Evolutionary conservation across 768 basidiomycete genomes (phyloP), one percentile per base, ranked within the genome.

Genomic region (Xerocomus spinulosus): DNA sequence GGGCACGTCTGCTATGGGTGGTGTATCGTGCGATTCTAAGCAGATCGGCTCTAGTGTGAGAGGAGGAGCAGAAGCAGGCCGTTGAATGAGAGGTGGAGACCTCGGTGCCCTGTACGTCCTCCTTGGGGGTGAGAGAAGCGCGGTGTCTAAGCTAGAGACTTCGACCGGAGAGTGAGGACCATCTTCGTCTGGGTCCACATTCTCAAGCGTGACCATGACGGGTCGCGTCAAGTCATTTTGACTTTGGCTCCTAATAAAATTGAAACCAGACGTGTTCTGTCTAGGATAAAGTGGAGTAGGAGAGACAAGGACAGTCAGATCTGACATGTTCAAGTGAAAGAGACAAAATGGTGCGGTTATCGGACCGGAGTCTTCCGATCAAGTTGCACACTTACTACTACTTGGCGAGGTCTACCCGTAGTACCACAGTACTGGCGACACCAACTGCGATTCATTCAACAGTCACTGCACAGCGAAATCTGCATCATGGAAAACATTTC

Each of bases 141-240:
- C 46, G 1, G 51, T 24, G 58, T 67, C 51, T 36, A 54, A 30
- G 6, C 43, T 14, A 23, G 42, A 42, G 9, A 54, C 53, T n/a
- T 62, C 60, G 24, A 64, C 40, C 0, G 65, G 64, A 5, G 67
- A 67, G 26, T 4, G 50, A 23, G 64, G 62, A 0, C 41, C 39
- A 25, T 49, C 52, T n/a, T 56, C 54, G 48, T 57, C 53, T 8
- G 48, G 29, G 46, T 68, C 64, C 12, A 59, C 57, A 32, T 17
- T 51, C 46, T 67, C 64, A 38, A 68, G 56, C 0, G 62, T 59
- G 52, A 67, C 55, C 64, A 67, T 68, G 49, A 67, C 65, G 18
- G 65, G 64, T 9, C 56, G 25, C 3, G 56, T 38, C 49, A 62
- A 51, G 28, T 67, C 62, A 37, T 52, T 55, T 35, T 60, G 56